A percentile compares a stretch with the other conserved stretches of the same genome.
phyloP scores from a whole-genome alignment of 116 monocot species.

The Papilionanthe hybrid region DNA sequence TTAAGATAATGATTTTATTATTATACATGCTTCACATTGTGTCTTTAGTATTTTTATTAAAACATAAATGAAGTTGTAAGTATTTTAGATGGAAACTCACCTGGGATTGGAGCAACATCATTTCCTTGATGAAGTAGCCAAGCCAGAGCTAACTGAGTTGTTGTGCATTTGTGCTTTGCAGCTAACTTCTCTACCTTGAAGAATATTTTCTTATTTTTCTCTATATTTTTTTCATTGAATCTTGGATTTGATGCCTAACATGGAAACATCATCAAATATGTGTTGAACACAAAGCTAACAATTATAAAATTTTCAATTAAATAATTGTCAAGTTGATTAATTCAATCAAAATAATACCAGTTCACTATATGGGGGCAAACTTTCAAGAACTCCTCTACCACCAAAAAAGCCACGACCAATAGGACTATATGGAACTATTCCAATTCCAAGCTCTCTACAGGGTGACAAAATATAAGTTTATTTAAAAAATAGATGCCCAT shows the following conservation, averaged over 20 bases:
- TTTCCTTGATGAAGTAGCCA: conserved; percentile 71
- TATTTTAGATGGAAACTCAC: conserved; percentile 16
- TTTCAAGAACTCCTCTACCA: conserved; percentile 24
- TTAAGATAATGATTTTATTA: too few relatives aligned
- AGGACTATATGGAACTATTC: conserved; percentile 54
- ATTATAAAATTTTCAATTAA: neutral
- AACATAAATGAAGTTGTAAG: neutral
- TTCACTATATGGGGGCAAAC: conserved; percentile 20
- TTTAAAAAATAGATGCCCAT: neutral
- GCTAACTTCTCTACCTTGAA: conserved; percentile 35
- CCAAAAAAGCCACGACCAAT: conserved; percentile 34
- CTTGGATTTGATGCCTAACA: conserved; percentile 24
- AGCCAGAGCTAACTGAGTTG: conserved; percentile 71
- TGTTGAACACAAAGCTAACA: neutral
- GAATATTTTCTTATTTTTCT: conserved; percentile 67
- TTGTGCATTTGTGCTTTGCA: conserved; percentile 44
- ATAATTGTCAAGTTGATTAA: neutral
- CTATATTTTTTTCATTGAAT: conserved; percentile 52
- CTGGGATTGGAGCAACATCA: conserved; percentile 79
- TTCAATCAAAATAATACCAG: conserved; percentile 26
- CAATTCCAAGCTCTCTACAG: conserved; percentile 66
- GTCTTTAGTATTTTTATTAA: too few relatives aligned
- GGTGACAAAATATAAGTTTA: neutral
- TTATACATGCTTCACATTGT: too few relatives aligned
- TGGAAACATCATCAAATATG: neutral